Evolutionary conservation across 2,329 filamentous ascomycete species (phyloP).

Genomic region (Akanthomyces uredinophilus): DNA sequence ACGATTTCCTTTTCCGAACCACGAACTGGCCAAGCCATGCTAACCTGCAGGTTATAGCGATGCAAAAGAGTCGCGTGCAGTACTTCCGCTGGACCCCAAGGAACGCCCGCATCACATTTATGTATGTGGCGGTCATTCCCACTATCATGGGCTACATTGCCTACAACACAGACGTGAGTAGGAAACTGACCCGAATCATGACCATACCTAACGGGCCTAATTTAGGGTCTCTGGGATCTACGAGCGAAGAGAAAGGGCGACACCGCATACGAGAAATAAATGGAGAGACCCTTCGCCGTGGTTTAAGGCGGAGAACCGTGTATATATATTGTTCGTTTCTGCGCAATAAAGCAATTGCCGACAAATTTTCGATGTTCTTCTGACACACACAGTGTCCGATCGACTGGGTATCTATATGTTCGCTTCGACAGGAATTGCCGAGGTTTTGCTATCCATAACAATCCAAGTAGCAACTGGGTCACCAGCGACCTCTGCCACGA

Average conservation of each 20-base stretch:
- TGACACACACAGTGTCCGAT: neutral
- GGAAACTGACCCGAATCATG: neutral
- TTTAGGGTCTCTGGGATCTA: constrained; percentile 78
- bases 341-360: constrained; percentile 4
- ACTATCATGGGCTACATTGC: constrained; percentile 63
- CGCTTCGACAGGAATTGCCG: neutral
- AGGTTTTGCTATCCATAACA: neutral
- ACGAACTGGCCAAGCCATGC: constrained; percentile 15
- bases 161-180: constrained; percentile 80
- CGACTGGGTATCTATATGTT: neutral
- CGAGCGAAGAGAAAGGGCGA: constrained; percentile 87
- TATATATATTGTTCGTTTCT: constrained; percentile 35
- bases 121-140: constrained; percentile 72
- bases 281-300: constrained; percentile 10
- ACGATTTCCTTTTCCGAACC: constrained; percentile 21
- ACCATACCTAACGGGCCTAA: constrained; percentile 20
- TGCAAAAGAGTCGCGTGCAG: constrained; percentile 80
- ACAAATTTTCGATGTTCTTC: neutral
- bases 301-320: constrained; percentile 22
- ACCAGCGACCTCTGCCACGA: constrained; percentile 7
- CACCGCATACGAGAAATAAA: constrained; percentile 71
- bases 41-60: constrained; percentile 50
- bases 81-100: constrained; percentile 92
- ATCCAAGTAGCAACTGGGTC: neutral
- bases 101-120: constrained; percentile 73